Evolutionary conservation across 768 basidiomycete genomes (phyloP).

Genomic region (Auricularia heimuer): DNA sequence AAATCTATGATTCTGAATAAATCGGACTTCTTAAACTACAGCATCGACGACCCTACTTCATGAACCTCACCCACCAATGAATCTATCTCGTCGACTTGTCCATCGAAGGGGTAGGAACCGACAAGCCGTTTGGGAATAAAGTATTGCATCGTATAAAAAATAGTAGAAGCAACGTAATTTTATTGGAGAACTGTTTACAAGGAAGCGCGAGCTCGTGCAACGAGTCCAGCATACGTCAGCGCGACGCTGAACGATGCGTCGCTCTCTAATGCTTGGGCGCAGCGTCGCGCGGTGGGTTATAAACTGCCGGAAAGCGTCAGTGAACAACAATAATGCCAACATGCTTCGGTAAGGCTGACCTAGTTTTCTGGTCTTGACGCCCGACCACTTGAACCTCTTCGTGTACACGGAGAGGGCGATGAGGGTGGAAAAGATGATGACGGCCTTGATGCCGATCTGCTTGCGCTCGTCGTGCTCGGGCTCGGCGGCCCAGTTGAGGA

Average conservation of each 20-base stretch:
- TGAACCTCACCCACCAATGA: too few species aligned
- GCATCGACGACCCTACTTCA: too few species aligned
- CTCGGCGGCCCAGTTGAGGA: constrained; percentile 95
- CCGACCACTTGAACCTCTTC: constrained; percentile 92
- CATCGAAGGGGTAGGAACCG: too few species aligned
- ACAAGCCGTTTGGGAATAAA: too few species aligned
- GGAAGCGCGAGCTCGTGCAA: not conserved
- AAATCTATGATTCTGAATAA: too few species aligned
- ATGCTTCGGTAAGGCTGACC: constrained; percentile 28
- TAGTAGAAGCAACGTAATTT: not conserved
- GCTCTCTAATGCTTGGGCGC: not conserved
- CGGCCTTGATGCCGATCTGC: constrained; percentile 91
- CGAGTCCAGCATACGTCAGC: not conserved
- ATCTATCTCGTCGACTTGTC: too few species aligned
- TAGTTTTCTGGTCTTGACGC: constrained; percentile 90
- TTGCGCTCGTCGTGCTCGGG: constrained; percentile 98
- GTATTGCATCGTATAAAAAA: too few species aligned
- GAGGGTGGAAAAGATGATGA: constrained; percentile 84
- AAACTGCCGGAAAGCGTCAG: constrained; percentile 19
- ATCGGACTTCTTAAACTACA: too few species aligned
- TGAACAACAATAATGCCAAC: not conserved
- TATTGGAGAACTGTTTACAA: not conserved
- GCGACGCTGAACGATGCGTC: not conserved
- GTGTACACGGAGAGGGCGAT: constrained; percentile 75
- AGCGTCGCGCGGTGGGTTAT: constrained; percentile 25